Evolutionary conservation across 2,329 filamentous ascomycete genomes (phyloP), one percentile per base, ranked within the genome.

Genomic region (Gnomoniopsis sp.): DNA sequence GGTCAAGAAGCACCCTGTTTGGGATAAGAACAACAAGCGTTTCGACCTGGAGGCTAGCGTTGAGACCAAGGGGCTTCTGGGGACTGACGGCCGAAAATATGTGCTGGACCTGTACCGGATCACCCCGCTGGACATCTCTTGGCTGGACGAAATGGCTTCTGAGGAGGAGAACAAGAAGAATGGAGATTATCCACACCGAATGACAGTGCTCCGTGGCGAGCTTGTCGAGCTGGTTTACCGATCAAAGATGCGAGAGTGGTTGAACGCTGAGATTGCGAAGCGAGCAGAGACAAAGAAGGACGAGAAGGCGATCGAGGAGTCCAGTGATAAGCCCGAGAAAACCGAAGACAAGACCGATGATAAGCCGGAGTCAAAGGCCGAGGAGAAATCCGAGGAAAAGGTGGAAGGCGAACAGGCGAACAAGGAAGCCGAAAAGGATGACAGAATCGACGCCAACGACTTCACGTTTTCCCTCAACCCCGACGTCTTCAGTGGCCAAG

Each of bases 21-120:
- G 95, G 95, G 95, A 99, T 75, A 98, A 98, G 81, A 91, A 96
- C 67, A 86, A 88, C 65, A 89, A 92, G 75, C 86, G 89, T 62
- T 92, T 96, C 68, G 91, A 97, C 62, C 81, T 99, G 3, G 93
- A 98, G 74, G 91, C 90, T 44, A 98, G 93, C 68, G 93, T 99
- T 15, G 95, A 99, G 76, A 99, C 95, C 55, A 99, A 99, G 79
- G 95, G 95, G 55, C 80, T 99, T n/a, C 81, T 99, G 67, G 95
- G 95, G 50, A 99, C 95, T 1, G 95, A 99, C 70, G 95, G 93
- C 41, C 86, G 95, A 67, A 97, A 96, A 72, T 99, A 99, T 70
- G 91, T 97, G n/a, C 84, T 99, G 53, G 95, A 99, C 69, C 78
- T 99, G 55, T 99, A 99, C 79, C 87, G 95, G 59, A 88, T 98